These are phyloP conservation scores for Diplodia intermedia DNA, from an alignment of 2,329 filamentous ascomycete species.

Conservation along the genomic window DNA sequence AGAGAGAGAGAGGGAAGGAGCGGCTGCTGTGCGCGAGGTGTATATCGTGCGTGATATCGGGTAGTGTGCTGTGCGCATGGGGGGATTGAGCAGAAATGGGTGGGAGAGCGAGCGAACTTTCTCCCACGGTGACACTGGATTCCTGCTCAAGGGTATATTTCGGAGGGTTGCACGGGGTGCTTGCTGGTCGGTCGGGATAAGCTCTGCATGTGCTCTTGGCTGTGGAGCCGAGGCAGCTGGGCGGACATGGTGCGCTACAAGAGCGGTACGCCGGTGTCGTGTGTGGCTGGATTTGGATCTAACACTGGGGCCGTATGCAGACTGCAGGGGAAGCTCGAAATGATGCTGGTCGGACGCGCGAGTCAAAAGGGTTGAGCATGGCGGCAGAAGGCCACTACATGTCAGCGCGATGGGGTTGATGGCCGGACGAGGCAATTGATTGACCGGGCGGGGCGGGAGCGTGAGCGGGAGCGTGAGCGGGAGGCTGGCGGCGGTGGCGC, in stretches of 20 bases:
- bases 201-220: slow-evolving; percentile 4
- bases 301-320: not conserved
- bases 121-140: too few species aligned
- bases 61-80: not conserved
- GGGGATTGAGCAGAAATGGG: too few species aligned
- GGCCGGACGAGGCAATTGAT: not conserved
- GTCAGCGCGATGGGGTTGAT: too few species aligned
- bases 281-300: not conserved
- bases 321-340: slow-evolving; percentile 2
- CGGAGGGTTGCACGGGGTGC: not conserved
- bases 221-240: not conserved
- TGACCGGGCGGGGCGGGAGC: not conserved
- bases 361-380: not conserved
- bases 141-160: too few species aligned
- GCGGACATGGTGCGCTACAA: not conserved
- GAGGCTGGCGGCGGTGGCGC: slow-evolving; percentile 6
- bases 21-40: not conserved
- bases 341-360: not conserved
- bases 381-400: not conserved
- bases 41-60: not conserved
- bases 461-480: slow-evolving; percentile 1
- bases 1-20: too few species aligned
- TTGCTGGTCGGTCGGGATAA: not conserved
- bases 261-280: not conserved
- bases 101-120: too few species aligned